These are phyloP conservation scores for Aspergillus sp. DNA, from an alignment of 2,329 filamentous ascomycete species.

Conservation along the genomic window DNA sequence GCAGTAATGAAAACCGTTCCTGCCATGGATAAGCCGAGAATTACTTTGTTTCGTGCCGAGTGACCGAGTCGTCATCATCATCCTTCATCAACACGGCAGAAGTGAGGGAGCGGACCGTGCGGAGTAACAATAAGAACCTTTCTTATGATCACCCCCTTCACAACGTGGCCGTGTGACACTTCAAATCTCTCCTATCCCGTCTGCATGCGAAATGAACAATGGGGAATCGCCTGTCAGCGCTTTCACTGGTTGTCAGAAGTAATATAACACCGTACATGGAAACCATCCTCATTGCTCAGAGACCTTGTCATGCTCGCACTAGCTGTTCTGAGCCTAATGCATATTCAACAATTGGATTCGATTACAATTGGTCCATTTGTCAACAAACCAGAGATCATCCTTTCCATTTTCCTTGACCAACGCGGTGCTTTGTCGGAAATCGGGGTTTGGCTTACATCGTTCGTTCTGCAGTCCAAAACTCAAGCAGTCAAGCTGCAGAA, in stretches of 20 bases:
- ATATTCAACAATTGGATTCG: conserved; percentile 1
- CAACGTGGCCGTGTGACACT: conserved; percentile 7
- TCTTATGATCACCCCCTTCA: conserved; percentile 1
- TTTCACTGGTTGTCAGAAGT: neutral
- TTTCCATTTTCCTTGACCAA: neutral
- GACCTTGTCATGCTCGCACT: conserved; percentile 1
- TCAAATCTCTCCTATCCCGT: neutral
- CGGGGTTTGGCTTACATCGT: neutral
- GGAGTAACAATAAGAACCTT: neutral
- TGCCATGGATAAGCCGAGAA: neutral
- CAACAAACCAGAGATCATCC: conserved; percentile 2
- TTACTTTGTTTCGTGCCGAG: neutral
- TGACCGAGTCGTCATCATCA: neutral
- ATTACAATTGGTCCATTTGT: neutral
- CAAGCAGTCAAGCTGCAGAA: neutral
- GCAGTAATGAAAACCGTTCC: neutral
- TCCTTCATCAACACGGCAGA: neutral
- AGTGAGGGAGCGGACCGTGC: neutral
- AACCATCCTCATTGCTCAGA: no score
- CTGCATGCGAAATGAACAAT: neutral
- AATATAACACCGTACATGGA: neutral
- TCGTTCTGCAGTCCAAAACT: neutral
- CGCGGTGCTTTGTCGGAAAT: neutral
- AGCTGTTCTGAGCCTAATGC: neutral
- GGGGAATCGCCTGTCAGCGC: neutral